A percentile compares a stretch with the other conserved stretches of the same genome.
phyloP scores from a whole-genome alignment of 2,329 filamentous ascomycete species.

The Fusarium sp. region DNA sequence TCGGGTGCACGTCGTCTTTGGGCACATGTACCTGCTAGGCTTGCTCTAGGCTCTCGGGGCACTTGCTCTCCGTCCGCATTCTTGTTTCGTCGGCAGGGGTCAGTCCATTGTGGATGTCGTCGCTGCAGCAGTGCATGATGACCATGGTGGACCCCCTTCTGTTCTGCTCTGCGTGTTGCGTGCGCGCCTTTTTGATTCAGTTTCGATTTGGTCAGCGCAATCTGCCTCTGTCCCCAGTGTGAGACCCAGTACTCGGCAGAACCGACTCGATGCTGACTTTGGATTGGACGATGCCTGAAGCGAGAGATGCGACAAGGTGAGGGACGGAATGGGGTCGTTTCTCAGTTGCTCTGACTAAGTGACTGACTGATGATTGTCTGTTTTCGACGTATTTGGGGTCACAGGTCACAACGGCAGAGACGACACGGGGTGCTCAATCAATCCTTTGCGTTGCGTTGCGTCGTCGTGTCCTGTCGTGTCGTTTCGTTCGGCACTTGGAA shows the following conservation, averaged over 20 bases:
- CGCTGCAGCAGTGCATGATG: conserved; percentile 1
- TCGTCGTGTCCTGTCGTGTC: not conserved
- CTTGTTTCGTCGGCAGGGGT: conserved; percentile 23
- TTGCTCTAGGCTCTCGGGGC: conserved; percentile 23
- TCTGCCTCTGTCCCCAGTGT: conserved; percentile 15
- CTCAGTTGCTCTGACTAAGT: conserved; percentile 28
- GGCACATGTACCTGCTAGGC: conserved; percentile 13
- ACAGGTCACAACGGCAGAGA: conserved; percentile 3
- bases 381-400: not conserved
- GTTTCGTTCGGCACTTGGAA: conserved; percentile 8
- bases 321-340: conserved; percentile 11
- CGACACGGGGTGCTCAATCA: conserved; percentile 1
- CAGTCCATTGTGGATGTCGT: conserved; percentile 20
- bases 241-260: conserved; percentile 22
- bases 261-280: conserved; percentile 16
- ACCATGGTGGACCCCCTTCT: not conserved
- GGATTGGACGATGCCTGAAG: conserved; percentile 21
- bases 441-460: not conserved
- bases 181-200: conserved; percentile 7
- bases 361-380: conserved; percentile 14
- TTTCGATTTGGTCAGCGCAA: conserved; percentile 32
- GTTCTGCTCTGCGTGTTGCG: not conserved
- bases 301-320: conserved; percentile 2
- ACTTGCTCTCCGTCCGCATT: conserved; percentile 25
- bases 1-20: conserved; percentile 11